Conservation (phyloP, 352 stramenopile genomes). For the Halophytophthora polymorphica region DNA sequence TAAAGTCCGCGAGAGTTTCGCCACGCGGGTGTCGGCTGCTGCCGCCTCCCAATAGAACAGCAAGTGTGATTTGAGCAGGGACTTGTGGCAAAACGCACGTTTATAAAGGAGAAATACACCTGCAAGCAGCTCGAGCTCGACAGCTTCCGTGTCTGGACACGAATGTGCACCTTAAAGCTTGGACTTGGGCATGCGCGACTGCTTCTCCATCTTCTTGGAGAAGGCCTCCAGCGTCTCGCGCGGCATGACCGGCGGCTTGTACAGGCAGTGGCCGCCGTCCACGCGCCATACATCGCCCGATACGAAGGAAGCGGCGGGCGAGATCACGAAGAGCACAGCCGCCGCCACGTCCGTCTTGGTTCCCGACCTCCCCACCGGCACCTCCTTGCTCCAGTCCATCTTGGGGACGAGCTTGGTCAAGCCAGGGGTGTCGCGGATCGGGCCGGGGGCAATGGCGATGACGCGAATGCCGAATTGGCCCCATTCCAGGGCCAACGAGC, state of each 20-base stretch:
- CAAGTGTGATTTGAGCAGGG: too few species aligned
- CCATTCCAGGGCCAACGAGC: slow-evolving; percentile 94
- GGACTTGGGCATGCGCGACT: slow-evolving; percentile 50
- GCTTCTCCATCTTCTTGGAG: slow-evolving; percentile 80
- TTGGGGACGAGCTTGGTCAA: slow-evolving; percentile 90
- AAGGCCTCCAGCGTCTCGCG: slow-evolving; percentile 67
- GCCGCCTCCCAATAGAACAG: too few species aligned
- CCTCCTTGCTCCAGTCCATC: slow-evolving; percentile 31
- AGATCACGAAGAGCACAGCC: slow-evolving; percentile 81
- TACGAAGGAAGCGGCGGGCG: slow-evolving; percentile 70
- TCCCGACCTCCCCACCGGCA: slow-evolving; percentile 78
- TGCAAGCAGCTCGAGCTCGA: too few species aligned
- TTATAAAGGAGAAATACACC: too few species aligned
- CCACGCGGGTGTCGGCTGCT: too few species aligned
- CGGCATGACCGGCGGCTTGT: slow-evolving; percentile 63
- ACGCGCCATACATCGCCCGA: slow-evolving; percentile 84
- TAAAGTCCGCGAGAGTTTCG: slow-evolving; percentile 11
- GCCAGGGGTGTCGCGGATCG: slow-evolving; percentile 93
- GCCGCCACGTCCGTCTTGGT: slow-evolving; percentile 82
- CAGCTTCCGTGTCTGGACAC: too few species aligned
- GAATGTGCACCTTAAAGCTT: slow-evolving; percentile 30
- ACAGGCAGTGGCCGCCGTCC: slow-evolving; percentile 82
- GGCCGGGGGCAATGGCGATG: slow-evolving; percentile 92
- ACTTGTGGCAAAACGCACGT: too few species aligned
- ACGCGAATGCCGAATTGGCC: slow-evolving; percentile 91